These are phyloP conservation scores for Brettanomyces bruxellensis DNA, from an alignment of 805 yeast genomes.

Conservation along the genomic window DNA sequence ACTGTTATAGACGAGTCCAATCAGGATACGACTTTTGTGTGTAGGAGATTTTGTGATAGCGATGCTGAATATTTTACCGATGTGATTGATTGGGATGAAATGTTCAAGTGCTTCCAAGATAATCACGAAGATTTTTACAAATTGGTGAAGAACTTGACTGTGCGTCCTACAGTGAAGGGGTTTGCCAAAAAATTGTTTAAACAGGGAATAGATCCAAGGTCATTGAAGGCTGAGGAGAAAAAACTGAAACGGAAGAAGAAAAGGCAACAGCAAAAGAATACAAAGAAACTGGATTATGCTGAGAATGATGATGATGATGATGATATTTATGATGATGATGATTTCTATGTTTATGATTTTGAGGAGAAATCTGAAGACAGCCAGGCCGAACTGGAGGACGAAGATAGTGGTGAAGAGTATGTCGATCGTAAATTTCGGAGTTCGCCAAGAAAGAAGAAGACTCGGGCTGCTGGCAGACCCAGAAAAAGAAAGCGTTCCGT, in stretches of 20 bases:
- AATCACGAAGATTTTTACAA: slow-evolving; percentile 26
- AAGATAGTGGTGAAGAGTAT: not conserved
- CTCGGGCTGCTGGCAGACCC: not conserved
- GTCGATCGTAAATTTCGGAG: not conserved
- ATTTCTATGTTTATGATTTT: slow-evolving; percentile 4
- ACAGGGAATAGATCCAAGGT: slow-evolving; percentile 10
- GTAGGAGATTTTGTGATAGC: slow-evolving; percentile 34
- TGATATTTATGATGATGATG: slow-evolving; percentile 8
- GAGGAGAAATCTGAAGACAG: slow-evolving; percentile 1
- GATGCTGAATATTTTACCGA: slow-evolving; percentile 27
- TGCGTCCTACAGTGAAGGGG: slow-evolving; percentile 18
- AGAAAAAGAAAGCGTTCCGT: not conserved
- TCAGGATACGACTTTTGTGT: slow-evolving; percentile 25
- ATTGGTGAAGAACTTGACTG: slow-evolving; percentile 21
- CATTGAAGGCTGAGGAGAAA: slow-evolving; percentile 3
- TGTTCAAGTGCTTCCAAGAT: slow-evolving; percentile 15
- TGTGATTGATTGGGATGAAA: slow-evolving; percentile 30
- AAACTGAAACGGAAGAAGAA: slow-evolving; percentile 5
- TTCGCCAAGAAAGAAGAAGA: not conserved
- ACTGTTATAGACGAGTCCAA: slow-evolving; percentile 29
- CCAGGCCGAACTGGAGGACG: not conserved
- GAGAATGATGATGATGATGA: slow-evolving; percentile 9
- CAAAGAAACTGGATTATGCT: slow-evolving; percentile 4
- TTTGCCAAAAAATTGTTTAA: slow-evolving; percentile 3
- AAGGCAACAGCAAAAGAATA: slow-evolving; percentile 6